Percentiles rank a stretch among this genome's conserved stretches.
Evolutionary conservation across 2,329 filamentous ascomycete species (phyloP).

Genomic region (Pseudogymnoascus sp.): DNA sequence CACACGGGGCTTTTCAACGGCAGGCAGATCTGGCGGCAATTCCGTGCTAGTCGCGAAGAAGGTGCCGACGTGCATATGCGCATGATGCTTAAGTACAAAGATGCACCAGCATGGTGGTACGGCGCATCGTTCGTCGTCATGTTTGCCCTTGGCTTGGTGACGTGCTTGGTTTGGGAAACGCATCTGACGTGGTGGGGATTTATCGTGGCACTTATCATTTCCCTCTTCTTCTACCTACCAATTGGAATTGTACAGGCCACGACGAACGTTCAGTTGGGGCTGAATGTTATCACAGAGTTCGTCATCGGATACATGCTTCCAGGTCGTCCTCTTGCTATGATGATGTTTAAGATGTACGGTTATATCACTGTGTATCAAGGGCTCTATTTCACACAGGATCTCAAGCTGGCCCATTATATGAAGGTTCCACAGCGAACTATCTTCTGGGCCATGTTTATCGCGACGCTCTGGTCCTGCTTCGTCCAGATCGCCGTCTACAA

Average conservation of each 20-base stretch:
- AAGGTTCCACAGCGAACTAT: conserved; percentile 55
- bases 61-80: conserved; percentile 43
- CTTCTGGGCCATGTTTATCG: conserved; percentile 57
- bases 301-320: conserved; percentile 39
- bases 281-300: conserved; percentile 42
- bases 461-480: conserved; percentile 57
- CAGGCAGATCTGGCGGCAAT: conserved; percentile 48
- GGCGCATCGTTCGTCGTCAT: conserved; percentile 36
- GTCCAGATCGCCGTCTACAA: conserved; percentile 59
- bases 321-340: conserved; percentile 63
- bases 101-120: conserved; percentile 52
- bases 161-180: conserved; percentile 53
- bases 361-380: conserved; percentile 41
- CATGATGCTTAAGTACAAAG: conserved; percentile 48
- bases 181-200: conserved; percentile 37
- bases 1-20: conserved; percentile 61
- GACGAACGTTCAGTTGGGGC: conserved; percentile 40
- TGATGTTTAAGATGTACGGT: conserved; percentile 71
- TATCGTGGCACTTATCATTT: conserved; percentile 26
- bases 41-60: conserved; percentile 22
- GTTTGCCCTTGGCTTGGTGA: conserved; percentile 35
- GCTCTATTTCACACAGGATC: conserved; percentile 39
- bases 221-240: conserved; percentile 24
- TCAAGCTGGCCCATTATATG: conserved; percentile 46
- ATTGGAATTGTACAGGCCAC: conserved; percentile 38